Conservation (phyloP, 2,329 filamentous ascomycete species). For the Trichoderma oligosporum region DNA sequence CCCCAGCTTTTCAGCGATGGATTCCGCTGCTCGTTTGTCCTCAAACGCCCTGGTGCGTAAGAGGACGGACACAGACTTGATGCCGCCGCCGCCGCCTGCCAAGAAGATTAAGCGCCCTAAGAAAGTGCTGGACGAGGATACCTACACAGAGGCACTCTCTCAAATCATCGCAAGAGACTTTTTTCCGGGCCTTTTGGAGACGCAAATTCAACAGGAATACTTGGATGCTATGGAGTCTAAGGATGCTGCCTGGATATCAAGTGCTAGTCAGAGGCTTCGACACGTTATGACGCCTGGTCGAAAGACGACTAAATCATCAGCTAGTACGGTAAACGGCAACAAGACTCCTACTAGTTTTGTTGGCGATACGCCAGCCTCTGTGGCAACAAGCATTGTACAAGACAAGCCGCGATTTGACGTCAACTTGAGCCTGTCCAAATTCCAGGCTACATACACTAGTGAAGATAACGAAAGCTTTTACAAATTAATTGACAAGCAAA, state of each 20-base stretch:
- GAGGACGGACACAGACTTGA: conserved; percentile 64
- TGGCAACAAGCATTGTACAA: conserved; percentile 38
- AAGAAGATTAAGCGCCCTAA: conserved; percentile 91
- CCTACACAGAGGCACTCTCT: conserved; percentile 84
- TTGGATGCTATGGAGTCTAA: conserved; percentile 85
- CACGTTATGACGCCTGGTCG: conserved; percentile 80
- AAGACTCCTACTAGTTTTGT: conserved; percentile 63
- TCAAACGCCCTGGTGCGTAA: conserved; percentile 61
- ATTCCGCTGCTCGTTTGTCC: conserved; percentile 36
- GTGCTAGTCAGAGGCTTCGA: conserved; percentile 66
- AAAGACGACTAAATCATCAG: conserved; percentile 17
- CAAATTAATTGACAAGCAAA: conserved; percentile 84
- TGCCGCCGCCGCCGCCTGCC: conserved; percentile 79
- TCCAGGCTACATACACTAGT: conserved; percentile 91
- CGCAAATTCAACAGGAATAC: conserved; percentile 85
- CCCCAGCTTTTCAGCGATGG: conserved; percentile 33
- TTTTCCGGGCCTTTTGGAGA: conserved; percentile 86
- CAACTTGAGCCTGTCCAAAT: conserved; percentile 75
- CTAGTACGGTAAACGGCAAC: conserved; percentile 30
- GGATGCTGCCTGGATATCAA: conserved; percentile 80
- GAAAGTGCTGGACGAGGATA: conserved; percentile 86
- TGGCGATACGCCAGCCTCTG: conserved; percentile 70
- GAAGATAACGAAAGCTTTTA: conserved; percentile 99
- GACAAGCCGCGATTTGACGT: conserved; percentile 58
- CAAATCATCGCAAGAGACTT: conserved; percentile 96